A percentile compares a stretch with the other conserved stretches of the same genome.
phyloP scores from a whole-genome alignment of 495 filamentous ascomycete species.

The Melanomma pulvis-pyrius region DNA sequence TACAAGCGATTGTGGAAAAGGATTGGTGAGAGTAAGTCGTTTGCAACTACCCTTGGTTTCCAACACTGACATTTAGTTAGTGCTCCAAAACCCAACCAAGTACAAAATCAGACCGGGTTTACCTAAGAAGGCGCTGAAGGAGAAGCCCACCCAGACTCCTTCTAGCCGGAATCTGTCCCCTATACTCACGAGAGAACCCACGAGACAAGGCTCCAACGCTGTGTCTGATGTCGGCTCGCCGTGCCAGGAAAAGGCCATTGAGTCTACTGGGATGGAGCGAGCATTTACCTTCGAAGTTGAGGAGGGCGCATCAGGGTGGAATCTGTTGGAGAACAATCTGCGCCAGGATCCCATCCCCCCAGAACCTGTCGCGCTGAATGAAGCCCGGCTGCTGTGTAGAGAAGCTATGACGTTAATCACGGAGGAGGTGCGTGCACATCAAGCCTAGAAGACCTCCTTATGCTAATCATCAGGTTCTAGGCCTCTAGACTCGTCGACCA shows the following conservation, averaged over 20 bases:
- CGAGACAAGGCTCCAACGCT: neutral
- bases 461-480: constrained; percentile 3
- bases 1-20: constrained; percentile 42
- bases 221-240: constrained; percentile 3
- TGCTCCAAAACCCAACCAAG: constrained; percentile 30
- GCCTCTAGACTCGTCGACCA: constrained; percentile 38
- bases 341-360: constrained; percentile 29
- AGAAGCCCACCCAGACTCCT: neutral
- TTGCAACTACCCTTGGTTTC: neutral
- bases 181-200: neutral
- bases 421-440: constrained; percentile 27
- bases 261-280: constrained; percentile 19
- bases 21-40: constrained; percentile 36
- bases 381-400: constrained; percentile 35
- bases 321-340: constrained; percentile 25
- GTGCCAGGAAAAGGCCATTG: constrained; percentile 15
- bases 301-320: constrained; percentile 26
- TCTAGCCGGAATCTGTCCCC: constrained; percentile 5
- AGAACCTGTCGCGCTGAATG: constrained; percentile 34
- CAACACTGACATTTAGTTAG: constrained; percentile 14
- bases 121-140: constrained; percentile 8
- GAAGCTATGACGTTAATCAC: constrained; percentile 41
- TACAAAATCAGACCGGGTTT: constrained; percentile 21
- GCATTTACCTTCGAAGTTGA: constrained; percentile 33
- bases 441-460: neutral